Evolutionary conservation across 352 stramenopile species (phyloP), one percentile per base, ranked within the genome.

Genomic region (Phytophthora palmivora): DNA sequence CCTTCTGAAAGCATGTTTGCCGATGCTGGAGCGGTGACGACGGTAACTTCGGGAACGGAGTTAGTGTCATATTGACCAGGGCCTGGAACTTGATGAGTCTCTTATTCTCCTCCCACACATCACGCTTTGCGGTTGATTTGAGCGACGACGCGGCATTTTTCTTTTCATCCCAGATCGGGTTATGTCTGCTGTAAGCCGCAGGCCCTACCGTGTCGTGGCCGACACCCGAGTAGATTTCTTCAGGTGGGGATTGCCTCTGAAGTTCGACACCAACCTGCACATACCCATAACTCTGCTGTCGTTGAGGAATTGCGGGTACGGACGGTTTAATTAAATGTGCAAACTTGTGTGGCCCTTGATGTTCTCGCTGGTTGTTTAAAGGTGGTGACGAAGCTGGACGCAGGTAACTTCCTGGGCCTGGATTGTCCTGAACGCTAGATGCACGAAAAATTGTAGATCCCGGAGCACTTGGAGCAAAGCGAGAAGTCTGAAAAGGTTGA

Each of bases 281-380:
- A 63, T 93, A 92, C 9, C 84, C 84, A 55, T 90, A 91, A 47
- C 82, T 89, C 57, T 93, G 84, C 10, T 89, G 80, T 46, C 80
- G 86, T 42, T 79, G 78, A 2, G 84, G 84, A 45, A 93, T 93
- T 8, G 84, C 78, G 11, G 84, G 84, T 4, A 81, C 80, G 3
- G 78, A 84, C 1, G 76, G 74, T 41, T 87, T 85, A n/a, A 86
- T 28, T 6, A 84, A 65, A 28, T 80, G 71, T 15, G 73, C 70
- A 24, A 84, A 82, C 30, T 81, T 76, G 22, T 34, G 55, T 3
- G 51, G 44, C 6, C 36, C 32, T 50, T 77, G 56, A 32, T 86
- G 49, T 16, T 65, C 54, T 21, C 21, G 45, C 33, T 76, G 49
- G 48, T 77, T 77, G 39, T 53, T 72, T 15, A 58, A 65, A 47